Base-by-base conservation (phyloP, 2,329 filamentous ascomycete species). In the Ophiostoma pallidulum region DNA sequence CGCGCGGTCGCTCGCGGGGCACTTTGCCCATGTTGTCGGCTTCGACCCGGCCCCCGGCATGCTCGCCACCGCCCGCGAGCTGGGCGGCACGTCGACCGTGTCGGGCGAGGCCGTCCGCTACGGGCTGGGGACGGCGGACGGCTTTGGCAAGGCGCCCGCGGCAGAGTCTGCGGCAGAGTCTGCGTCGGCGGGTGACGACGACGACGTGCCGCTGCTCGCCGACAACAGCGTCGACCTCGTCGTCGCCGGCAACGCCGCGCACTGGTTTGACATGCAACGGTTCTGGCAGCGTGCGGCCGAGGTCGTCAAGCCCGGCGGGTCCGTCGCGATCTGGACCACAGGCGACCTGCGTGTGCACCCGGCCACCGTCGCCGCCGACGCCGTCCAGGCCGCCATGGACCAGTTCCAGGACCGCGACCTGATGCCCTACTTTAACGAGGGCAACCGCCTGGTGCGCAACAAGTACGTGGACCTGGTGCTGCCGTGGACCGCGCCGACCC, bases 181-280 rank as follows among this genome's bases (percentile, higher is more conserved):
- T n/a, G n/a, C n/a, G n/a, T n/a, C n/a, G n/a, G n/a, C n/a, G n/a
- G n/a, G n/a, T n/a, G n/a, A n/a, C n/a, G n/a, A n/a, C n/a, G n/a
- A n/a, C n/a, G n/a, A n/a, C n/a, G n/a, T n/a, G n/a, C n/a, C n/a
- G n/a, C n/a, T 24, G 1, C 50, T 71, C 4, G 51, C 51, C 3
- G 62, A 62, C 36, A 51, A 51, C 36, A 62, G 59, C 45, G 66
- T 77, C 8, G 74, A 77, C 54, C 58, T 77, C n/a, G 62, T 77
- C 51, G 70, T 66, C 0, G 67, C 68, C 8, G 70, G 70, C 0
- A 73, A 65, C 3, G 68, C 72, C 0, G 72, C 73, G 0, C 77
- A 80, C 58, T 80, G 76, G 76, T 78, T 80, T 60, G 66, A 79
- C 53, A 68, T 78, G 66, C 53, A 62, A 0, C 46, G 47, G 0